phyloP scores from a whole-genome alignment of 306 rosid species.

The Alnus rubra region DNA sequence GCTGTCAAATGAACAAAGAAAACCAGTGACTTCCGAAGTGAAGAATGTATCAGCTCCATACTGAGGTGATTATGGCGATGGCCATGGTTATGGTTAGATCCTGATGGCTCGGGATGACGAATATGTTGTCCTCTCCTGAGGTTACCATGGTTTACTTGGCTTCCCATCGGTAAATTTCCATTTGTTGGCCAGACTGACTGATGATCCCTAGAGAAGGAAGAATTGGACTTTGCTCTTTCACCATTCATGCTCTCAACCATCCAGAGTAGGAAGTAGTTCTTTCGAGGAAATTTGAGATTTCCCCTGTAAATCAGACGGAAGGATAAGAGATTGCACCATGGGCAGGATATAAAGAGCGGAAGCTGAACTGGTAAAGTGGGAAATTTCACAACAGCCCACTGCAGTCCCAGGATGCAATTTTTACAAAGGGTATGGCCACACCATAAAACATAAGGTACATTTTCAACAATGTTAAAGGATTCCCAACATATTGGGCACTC shows the following conservation, averaged over 20 bases:
- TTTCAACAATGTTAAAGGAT: constrained; percentile 93
- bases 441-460: constrained; percentile 95
- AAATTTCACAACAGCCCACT: constrained; percentile 93
- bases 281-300: constrained; percentile 79
- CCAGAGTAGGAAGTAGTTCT: constrained; percentile 99
- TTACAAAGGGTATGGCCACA: constrained; percentile 99
- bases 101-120: constrained; percentile 47
- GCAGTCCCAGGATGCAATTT: constrained; percentile 90
- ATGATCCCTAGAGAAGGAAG: constrained; percentile 55
- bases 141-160: constrained; percentile 48
- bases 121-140: constrained; percentile 58
- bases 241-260: constrained; percentile 98
- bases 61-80: constrained; percentile 39
- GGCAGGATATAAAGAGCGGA: constrained; percentile 93
- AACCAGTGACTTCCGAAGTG: constrained; percentile 62
- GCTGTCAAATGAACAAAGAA: constrained; percentile 86
- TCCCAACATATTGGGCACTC: constrained; percentile 99
- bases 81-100: constrained; percentile 35
- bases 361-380: constrained; percentile 94
- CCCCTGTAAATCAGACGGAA: constrained; percentile 85
- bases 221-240: constrained; percentile 69
- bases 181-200: constrained; percentile 51
- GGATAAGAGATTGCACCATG: constrained; percentile 95
- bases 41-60: constrained; percentile 56
- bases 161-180: constrained; percentile 46